phyloP scores from a whole-genome alignment of 2,329 filamentous ascomycete genomes.

The Allantophomopsis cytisporea region DNA sequence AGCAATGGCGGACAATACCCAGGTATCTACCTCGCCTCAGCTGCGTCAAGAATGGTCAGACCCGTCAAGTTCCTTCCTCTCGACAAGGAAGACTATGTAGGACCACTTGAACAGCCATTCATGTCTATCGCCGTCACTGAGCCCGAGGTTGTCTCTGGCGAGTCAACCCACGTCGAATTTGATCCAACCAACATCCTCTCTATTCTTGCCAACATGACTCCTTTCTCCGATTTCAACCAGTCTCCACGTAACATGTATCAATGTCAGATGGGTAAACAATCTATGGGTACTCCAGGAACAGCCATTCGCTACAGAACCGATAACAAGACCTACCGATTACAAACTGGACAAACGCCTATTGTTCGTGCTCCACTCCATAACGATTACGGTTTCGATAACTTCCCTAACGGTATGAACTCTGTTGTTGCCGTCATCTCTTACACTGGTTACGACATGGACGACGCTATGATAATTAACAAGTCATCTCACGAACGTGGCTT shows the following conservation, averaged over 20 bases:
- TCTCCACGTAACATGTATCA: conserved; percentile 99
- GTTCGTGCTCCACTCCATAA: conserved; percentile 89
- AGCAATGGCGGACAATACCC: conserved; percentile 91
- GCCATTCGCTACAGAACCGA: conserved; percentile 79
- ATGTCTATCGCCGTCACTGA: conserved; percentile 96
- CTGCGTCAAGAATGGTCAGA: conserved; percentile 74
- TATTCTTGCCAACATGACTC: conserved; percentile 96
- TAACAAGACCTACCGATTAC: conserved; percentile 91
- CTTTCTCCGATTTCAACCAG: conserved; percentile 98
- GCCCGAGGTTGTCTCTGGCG: conserved; percentile 72
- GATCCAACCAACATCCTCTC: conserved; percentile 94
- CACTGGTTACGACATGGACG: conserved; percentile 99
- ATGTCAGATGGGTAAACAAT: conserved; percentile 99
- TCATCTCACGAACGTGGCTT: conserved; percentile 93
- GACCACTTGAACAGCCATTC: conserved; percentile 91
- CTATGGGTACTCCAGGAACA: conserved; percentile 91
- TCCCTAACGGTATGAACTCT: conserved; percentile 90
- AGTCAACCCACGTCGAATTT: conserved; percentile 87
- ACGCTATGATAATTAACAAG: conserved; percentile 99
- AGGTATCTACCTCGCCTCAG: conserved; percentile 85
- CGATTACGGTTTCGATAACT: conserved; percentile 93
- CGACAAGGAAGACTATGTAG: conserved; percentile 76
- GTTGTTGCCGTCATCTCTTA: conserved; percentile 97
- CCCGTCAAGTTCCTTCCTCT: conserved; percentile 87
- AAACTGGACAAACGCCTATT: conserved; percentile 91